phyloP scores from a whole-genome alignment of 2,329 filamentous ascomycete genomes.

The Neocucurbitaria cava region DNA sequence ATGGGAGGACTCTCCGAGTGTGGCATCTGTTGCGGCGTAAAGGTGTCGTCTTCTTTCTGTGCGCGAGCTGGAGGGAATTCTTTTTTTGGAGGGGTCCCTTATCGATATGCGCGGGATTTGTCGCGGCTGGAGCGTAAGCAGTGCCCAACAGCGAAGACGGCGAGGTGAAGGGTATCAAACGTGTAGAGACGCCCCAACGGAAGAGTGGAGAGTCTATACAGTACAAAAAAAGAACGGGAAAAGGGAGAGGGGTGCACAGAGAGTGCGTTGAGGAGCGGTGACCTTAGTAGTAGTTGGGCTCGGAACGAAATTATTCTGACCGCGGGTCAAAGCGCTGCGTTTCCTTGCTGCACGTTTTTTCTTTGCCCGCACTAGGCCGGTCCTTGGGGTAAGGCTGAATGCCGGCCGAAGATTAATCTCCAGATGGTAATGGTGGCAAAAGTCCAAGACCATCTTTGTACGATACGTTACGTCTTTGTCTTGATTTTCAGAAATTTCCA shows the following conservation, averaged over 20 bases:
- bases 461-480: too few relatives aligned
- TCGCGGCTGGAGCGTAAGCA: slow-evolving; percentile 21
- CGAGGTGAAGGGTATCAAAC: slow-evolving; percentile 27
- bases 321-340: slow-evolving; percentile 21
- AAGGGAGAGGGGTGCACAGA: slow-evolving; percentile 20
- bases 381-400: not conserved
- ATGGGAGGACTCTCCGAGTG: slow-evolving; percentile 60
- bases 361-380: slow-evolving; percentile 22
- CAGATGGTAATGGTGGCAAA: not conserved
- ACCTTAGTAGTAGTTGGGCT: slow-evolving; percentile 28
- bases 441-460: too few relatives aligned
- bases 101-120: slow-evolving; percentile 33
- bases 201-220: slow-evolving; percentile 42
- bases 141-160: slow-evolving; percentile 17
- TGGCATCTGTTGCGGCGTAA: slow-evolving; percentile 52
- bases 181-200: slow-evolving; percentile 31
- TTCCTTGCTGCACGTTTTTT: slow-evolving; percentile 27
- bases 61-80: slow-evolving; percentile 19
- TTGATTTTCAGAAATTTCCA: too few relatives aligned
- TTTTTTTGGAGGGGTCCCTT: slow-evolving; percentile 38
- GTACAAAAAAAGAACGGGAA: slow-evolving; percentile 23
- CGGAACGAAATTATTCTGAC: slow-evolving; percentile 34
- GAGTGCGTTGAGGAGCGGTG: slow-evolving; percentile 14
- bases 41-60: slow-evolving; percentile 7
- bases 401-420: not conserved